These are phyloP conservation scores for Babjeviella inositovora DNA, from an alignment of 805 yeast genomes.

Conservation along the genomic window DNA sequence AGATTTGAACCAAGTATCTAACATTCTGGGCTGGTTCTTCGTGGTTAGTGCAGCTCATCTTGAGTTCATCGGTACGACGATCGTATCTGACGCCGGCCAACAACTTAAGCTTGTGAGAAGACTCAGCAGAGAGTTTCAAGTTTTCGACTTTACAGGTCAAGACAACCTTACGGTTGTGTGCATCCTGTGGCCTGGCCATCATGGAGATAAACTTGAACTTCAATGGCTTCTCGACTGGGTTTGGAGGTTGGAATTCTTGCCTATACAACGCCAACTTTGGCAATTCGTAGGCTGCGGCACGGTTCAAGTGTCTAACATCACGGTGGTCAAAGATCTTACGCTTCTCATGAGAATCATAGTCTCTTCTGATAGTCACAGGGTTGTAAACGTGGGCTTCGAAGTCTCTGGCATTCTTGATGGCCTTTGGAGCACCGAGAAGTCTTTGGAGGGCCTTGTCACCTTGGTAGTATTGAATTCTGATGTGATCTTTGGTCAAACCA, in stretches of 20 bases:
- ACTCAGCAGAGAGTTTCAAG: conserved; percentile 30
- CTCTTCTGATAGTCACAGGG: conserved; percentile 50
- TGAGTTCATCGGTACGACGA: conserved; percentile 37
- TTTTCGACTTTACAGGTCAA: conserved; percentile 35
- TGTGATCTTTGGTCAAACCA: conserved; percentile 11
- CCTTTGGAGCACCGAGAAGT: conserved; percentile 18
- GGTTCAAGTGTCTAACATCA: conserved; percentile 56
- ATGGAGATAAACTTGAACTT: conserved; percentile 59
- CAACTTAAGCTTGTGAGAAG: conserved; percentile 61
- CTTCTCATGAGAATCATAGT: conserved; percentile 46
- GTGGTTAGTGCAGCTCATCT: conserved; percentile 48
- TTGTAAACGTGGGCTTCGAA: conserved; percentile 18
- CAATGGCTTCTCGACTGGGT: conserved; percentile 30
- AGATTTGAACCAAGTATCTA: conserved; percentile 45
- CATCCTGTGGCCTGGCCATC: conserved; percentile 61
- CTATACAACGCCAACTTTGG: conserved; percentile 71
- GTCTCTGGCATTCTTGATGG: conserved; percentile 15
- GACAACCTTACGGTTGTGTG: conserved; percentile 53
- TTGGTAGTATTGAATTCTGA: conserved; percentile 17
- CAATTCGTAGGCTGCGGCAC: conserved; percentile 85
- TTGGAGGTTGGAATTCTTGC: conserved; percentile 41
- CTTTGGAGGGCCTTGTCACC: too few relatives aligned
- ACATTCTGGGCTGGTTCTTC: conserved; percentile 80
- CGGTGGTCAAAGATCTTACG: conserved; percentile 66
- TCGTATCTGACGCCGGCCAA: conserved; percentile 71